Percentiles rank a stretch among this genome's conserved stretches.
phyloP scores from a whole-genome alignment of 768 basidiomycete species.

The Pholiota conissans region DNA sequence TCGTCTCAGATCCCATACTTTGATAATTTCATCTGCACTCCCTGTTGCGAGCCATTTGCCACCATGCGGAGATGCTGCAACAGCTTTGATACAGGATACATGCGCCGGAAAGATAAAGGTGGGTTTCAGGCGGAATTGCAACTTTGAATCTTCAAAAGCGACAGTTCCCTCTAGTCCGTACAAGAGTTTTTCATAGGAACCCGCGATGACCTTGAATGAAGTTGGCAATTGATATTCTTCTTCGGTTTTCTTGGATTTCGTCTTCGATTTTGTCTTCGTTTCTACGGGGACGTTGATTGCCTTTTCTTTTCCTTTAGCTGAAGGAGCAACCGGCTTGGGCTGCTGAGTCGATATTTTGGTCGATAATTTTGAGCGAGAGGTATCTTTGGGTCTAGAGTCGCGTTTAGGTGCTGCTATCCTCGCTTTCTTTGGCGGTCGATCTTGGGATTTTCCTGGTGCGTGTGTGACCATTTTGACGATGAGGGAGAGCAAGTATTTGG shows the following conservation, averaged over 20 bases:
- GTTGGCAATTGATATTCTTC: constrained; percentile 37
- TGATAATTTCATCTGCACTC: constrained; percentile 94
- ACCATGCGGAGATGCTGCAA: constrained; percentile 83
- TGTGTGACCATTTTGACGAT: constrained; percentile 13
- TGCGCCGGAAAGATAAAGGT: constrained; percentile 98
- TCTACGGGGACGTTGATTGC: constrained; percentile 5
- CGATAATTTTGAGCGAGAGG: not conserved
- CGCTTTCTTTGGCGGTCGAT: constrained; percentile 29
- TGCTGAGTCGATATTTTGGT: constrained; percentile 2
- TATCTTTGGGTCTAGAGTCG: constrained; percentile 10
- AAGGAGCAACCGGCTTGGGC: not conserved
- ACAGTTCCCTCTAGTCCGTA: constrained; percentile 82
- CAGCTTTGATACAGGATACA: constrained; percentile 87
- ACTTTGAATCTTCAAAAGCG: constrained; percentile 29
- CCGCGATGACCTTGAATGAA: constrained; percentile 85
- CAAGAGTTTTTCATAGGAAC: constrained; percentile 95
- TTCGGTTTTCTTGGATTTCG: constrained; percentile 17
- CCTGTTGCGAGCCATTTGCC: constrained; percentile 97
- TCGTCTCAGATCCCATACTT: constrained; percentile 93
- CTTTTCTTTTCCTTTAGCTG: constrained; percentile 23
- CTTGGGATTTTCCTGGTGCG: constrained; percentile 1
- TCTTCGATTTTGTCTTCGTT: constrained; percentile 6
- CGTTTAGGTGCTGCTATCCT: constrained; percentile 17
- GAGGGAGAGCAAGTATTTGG: not conserved
- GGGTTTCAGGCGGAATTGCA: constrained; percentile 58